Evolutionary conservation across 2,329 filamentous ascomycete genomes (phyloP), one percentile per base, ranked within the genome.

Genomic region (Aureobasidium lini): DNA sequence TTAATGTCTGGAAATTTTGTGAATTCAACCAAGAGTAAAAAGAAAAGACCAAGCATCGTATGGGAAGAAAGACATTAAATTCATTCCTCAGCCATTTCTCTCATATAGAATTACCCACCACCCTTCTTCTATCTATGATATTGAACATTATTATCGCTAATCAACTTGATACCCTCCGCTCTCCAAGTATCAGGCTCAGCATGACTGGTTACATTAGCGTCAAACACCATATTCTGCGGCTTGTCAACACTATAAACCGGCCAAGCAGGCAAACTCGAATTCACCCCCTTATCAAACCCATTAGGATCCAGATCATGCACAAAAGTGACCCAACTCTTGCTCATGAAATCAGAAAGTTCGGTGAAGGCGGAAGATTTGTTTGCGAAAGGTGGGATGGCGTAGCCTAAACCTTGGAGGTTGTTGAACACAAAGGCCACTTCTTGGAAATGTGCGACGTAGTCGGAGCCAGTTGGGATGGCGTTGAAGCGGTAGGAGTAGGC

Each of bases 401-500:
- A 79, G 0, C 77, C 77, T 1, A 74, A 64, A 16, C 76, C 76
- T 1, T 70, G 23, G 5, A 72, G 67, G 64, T 79, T 79, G 64
- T 76, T 66, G 65, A 79, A 79, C 5, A 79, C 76, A 54, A 76
- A 79, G 0, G 73, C 67, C 0, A 79, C 73, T 66, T 80, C 77
- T 62, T 77, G 75, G 67, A 84, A 85, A 67, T 85, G 83, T 0
- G 77, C 76, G 0, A 77, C 78, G 0, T 32, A 79, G 79, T 1
- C 71, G 66, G 1, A 72, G 69, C 10, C 72, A 70, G 0, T 73
- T 0, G 77, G 71, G 15, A 78, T 70, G 8, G 81, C 81, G 66
- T 86, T 83, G 75, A 86, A 87, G 48, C 81, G 78, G 71, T 85
- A 87, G 65, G 79, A 81, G 73, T 84, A 86, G 9, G 81, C 81